Conservation (phyloP, 305 asterid species). For the Plantago rigida region DNA sequence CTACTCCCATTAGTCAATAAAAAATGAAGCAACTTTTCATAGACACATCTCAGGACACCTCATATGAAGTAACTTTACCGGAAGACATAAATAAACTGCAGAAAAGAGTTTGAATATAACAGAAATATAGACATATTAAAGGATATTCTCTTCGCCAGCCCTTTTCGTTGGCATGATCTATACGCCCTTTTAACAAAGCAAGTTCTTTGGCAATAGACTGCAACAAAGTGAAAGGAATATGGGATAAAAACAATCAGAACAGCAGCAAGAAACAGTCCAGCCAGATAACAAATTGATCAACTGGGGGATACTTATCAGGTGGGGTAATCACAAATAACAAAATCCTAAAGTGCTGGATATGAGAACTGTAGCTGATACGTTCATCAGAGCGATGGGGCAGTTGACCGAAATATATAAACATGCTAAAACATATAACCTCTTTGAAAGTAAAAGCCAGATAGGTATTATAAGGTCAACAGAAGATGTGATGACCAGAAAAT, state of each 20-base stretch:
- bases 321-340: slow-evolving; percentile 14
- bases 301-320: slow-evolving; percentile 14
- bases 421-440: neutral
- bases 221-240: slow-evolving; percentile 30
- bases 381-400: too few species aligned
- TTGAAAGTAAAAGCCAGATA: too few species aligned
- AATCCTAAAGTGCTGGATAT: neutral
- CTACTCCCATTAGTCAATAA: too few species aligned
- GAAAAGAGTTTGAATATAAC: slow-evolving; percentile 6
- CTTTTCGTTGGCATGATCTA: slow-evolving; percentile 82
- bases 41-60: too few species aligned
- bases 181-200: slow-evolving; percentile 43
- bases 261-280: slow-evolving; percentile 11
- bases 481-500: slow-evolving; percentile 2
- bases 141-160: slow-evolving; percentile 98
- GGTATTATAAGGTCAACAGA: too few species aligned
- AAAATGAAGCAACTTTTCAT: too few species aligned
- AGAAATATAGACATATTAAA: slow-evolving; percentile 31
- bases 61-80: neutral
- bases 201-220: slow-evolving; percentile 79
- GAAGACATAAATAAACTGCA: slow-evolving; percentile 4
- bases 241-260: slow-evolving; percentile 14
- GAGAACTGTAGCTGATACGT: neutral
- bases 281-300: slow-evolving; percentile 15
- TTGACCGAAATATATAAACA: neutral